Base-by-base conservation (phyloP, 2,329 filamentous ascomycete genomes). In the Metarhizium sp. region DNA sequence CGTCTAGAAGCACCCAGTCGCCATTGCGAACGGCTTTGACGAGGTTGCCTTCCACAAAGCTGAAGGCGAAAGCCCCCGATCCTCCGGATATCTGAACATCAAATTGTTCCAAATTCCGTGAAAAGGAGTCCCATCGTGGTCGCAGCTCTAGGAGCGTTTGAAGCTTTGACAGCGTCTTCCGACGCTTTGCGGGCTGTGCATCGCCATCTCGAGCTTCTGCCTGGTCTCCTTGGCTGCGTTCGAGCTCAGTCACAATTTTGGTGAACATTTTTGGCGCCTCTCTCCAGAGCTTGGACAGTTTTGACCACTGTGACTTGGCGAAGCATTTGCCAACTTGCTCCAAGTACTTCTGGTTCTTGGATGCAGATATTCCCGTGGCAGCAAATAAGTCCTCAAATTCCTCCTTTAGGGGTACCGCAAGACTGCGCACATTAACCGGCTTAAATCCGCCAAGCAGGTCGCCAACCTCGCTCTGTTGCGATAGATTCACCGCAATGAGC, bases 371-470 rank as follows among this genome's bases (percentile, higher is more conserved):
- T 2, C 83, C 82, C 0, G 92, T 96, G 5, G 86, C 82, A 29
- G 86, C 79, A 64, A 99, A 96, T 0, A 99, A 77, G 29, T 92
- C 85, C 61, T 95, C 90, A 61, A 99, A 99, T 59, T 95, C 90
- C 62, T 97, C 94, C 63, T 95, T 90, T 65, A 99, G 74, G 0
- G 94, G 92, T 42, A 96, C 82, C 0, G 94, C 88, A 55, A 97
- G 78, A 58, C 85, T 95, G 61, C 92, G 85, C 46, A 94, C 83
- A 66, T 92, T 96, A 57, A 99, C 87, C 0, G 94, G 94, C 69
- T 99, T 99, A 75, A 95, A 97, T 0, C 94, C 94, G 63, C 94
- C 95, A 0, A 99, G 77, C 13, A 99, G 75, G 73, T 99, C 94
- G n/a, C 92, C 89, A 45, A 88, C 92, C 71, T 99, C 95, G 65